phyloP scores from a whole-genome alignment of 192 early-diverging fungal species.

The Entomortierella parvispora region DNA sequence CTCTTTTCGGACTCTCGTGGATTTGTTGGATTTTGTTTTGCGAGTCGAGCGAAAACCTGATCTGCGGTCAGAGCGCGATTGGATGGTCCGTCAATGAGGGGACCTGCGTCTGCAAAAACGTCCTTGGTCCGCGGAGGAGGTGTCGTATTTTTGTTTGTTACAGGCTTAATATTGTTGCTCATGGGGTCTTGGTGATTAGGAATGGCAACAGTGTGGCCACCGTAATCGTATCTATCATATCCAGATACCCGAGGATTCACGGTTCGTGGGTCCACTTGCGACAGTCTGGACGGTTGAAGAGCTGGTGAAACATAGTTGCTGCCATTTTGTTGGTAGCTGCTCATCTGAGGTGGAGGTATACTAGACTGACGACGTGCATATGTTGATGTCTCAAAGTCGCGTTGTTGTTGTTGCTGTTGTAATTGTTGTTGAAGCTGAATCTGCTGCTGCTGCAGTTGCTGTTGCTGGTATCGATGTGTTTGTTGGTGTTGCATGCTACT shows the following conservation, averaged over 20 bases:
- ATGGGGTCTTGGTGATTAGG: background rate
- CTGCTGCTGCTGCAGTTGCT: no score
- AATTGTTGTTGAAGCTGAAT: no score
- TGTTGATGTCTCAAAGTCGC: no score
- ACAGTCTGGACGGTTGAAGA: no score
- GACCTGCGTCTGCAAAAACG: constrained; percentile 18
- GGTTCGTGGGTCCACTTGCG: no score
- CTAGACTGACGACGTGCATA: no score
- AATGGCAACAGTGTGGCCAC: background rate
- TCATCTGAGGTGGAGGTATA: no score
- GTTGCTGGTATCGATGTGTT: no score
- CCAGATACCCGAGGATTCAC: no score
- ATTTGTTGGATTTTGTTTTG: constrained; percentile 30
- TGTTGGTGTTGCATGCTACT: no score
- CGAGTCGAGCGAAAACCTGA: constrained; percentile 36
- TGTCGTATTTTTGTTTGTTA: background rate
- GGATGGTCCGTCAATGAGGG: constrained; percentile 7
- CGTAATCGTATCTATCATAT: constrained; percentile 11
- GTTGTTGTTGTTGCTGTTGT: no score
- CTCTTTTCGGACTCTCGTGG: constrained; percentile 34
- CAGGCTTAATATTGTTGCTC: constrained; percentile 1
- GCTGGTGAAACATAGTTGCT: background rate
- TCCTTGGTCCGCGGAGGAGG: constrained; percentile 2
- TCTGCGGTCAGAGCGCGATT: constrained; percentile 5
- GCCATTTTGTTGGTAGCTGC: no score